These are phyloP conservation scores for Mycotypha africana DNA, from an alignment of 371 early-diverging fungal genomes.

Conservation along the genomic window DNA sequence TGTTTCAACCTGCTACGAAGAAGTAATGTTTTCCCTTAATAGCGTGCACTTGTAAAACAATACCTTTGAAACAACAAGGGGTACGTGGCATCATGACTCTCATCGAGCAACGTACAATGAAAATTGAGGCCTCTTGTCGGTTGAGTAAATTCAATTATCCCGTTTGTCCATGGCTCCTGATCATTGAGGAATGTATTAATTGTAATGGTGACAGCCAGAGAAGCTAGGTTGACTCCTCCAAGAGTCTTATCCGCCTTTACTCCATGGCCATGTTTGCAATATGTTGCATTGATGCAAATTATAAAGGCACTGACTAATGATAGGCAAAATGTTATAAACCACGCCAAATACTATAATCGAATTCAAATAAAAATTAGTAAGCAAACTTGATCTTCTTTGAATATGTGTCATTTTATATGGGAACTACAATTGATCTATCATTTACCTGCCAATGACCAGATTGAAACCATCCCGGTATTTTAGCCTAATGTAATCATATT, in stretches of 20 bases:
- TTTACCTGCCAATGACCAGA: slow-evolving; percentile 38
- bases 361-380: too few relatives aligned
- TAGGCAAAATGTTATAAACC: slow-evolving; percentile 20
- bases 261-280: slow-evolving; percentile 23
- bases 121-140: slow-evolving; percentile 31
- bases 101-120: slow-evolving; percentile 23
- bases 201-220: slow-evolving; percentile 6
- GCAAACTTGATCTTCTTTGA: background rate
- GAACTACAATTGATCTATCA: background rate
- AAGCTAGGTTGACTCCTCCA: slow-evolving; percentile 17
- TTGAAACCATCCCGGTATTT: slow-evolving; percentile 25
- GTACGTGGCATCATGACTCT: slow-evolving; percentile 19
- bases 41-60: too few relatives aligned
- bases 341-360: slow-evolving; percentile 25
- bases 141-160: slow-evolving; percentile 22
- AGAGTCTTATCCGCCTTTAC: slow-evolving; percentile 26
- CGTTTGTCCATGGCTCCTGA: slow-evolving; percentile 38
- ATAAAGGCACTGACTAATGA: slow-evolving; percentile 19
- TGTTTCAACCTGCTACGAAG: too few relatives aligned
- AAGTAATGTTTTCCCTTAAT: too few relatives aligned
- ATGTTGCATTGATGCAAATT: slow-evolving; percentile 25
- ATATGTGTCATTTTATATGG: background rate
- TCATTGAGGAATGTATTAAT: slow-evolving; percentile 15
- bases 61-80: slow-evolving; percentile 36
- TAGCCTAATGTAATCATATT: slow-evolving; percentile 14